Base-by-base conservation (phyloP, 2,329 filamentous ascomycete genomes). In the Berkeleyomyces basicola region DNA sequence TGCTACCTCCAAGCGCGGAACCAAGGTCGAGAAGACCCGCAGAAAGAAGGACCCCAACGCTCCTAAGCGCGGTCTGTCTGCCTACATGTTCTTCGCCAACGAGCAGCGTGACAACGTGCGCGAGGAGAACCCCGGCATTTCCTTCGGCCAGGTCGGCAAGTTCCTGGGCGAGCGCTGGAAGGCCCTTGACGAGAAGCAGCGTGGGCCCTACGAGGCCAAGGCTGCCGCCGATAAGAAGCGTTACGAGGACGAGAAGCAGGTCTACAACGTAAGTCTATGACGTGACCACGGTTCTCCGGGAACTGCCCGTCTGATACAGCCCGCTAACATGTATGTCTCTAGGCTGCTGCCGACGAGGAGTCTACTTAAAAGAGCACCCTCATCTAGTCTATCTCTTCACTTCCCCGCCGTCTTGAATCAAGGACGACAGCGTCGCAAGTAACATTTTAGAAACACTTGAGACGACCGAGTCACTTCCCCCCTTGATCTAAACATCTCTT, bases 81-180 rank as follows among this genome's bases (percentile, higher is more conserved):
- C 93, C 67, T 99, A 99, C 85, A 99, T 99, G 93, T 97, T 97
- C 87, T 99, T 97, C 75, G 93, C 93, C 84, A 97, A 97, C 73
- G 93, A 97, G 78, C 90, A 96, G 79, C 91, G 93, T 70, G 92
- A 97, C 74, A 95, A 93, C 76, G 93, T 99, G 70, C 90, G 93
- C 70, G 90, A 96, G 74, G 92, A 97, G 77, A 97, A 97, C 82
- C 92, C 92, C 46, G 92, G 91, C 70, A 96, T 97, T 78, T 87
- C 87, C 70, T 99, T 99, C 77, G 93, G 90, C 71, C 91, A 97
- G 77, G 92, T 99, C 71, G 93, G 93, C 79, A 97, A 97, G 84
- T 82, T 93, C 71, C 90, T 99, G 66, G 93, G 93, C 77, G 91
- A 96, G 83, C 87, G 88, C 79, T 99, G 93, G 93, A 99, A 99